A percentile compares a stretch with the other conserved stretches of the same genome.
Conservation (phyloP, 768 basidiomycete species). For the Lactarius psammicola region DNA sequence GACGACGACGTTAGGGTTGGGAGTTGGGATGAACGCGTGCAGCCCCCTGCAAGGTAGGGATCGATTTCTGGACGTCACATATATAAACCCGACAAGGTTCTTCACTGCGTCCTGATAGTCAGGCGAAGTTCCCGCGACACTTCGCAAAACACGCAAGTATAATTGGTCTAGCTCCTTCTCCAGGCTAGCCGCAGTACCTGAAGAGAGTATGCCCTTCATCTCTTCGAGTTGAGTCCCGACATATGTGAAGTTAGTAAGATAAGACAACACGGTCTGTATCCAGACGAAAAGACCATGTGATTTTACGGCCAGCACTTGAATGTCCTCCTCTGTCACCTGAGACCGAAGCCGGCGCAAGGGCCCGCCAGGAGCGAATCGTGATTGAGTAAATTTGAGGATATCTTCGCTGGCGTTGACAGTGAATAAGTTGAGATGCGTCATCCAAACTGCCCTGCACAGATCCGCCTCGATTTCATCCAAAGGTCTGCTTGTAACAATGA, state of each 20-base stretch:
- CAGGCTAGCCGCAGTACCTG: not conserved
- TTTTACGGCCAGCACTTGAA: not conserved
- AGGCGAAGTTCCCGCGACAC: not conserved
- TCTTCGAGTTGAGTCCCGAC: not conserved
- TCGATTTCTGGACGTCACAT: not conserved
- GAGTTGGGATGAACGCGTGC: not conserved
- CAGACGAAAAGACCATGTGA: not conserved
- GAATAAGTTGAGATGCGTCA: not conserved
- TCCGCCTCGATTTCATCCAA: not conserved
- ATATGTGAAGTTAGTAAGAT: not conserved
- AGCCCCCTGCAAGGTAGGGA: not conserved
- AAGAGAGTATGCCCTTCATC: not conserved
- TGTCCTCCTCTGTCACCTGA: not conserved
- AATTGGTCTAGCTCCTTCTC: not conserved
- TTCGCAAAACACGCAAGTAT: not conserved
- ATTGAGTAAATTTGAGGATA: not conserved
- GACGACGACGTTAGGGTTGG: not conserved
- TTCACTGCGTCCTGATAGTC: not conserved
- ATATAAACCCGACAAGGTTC: not conserved
- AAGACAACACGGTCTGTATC: not conserved
- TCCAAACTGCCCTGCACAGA: not conserved
- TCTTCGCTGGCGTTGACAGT: not conserved
- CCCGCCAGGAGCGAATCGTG: not conserved
- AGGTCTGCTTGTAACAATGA: not conserved
- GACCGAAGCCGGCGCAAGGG: not conserved